These are phyloP conservation scores for Aureobasidium pullulans DNA, from an alignment of 2,329 filamentous ascomycete species.

Conservation along the genomic window DNA sequence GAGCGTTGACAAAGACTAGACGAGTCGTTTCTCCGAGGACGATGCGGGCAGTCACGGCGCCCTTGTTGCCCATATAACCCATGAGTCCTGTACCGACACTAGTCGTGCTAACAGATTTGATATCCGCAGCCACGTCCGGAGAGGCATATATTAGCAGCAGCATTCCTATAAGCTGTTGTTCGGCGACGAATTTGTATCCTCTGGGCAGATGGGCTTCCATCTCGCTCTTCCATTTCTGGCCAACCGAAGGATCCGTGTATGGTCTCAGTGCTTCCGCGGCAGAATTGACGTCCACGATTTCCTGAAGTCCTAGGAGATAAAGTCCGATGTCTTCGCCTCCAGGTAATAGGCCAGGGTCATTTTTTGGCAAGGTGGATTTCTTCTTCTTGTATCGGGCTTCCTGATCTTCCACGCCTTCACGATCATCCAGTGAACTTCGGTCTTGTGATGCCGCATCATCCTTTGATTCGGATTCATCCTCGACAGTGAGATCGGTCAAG, in stretches of 20 bases:
- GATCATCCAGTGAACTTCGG: conserved; percentile 21
- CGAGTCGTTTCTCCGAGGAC: conserved; percentile 84
- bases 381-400: conserved; percentile 40
- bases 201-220: conserved; percentile 65
- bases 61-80: conserved; percentile 95
- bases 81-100: conserved; percentile 83
- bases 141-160: conserved; percentile 81
- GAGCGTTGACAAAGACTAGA: conserved; percentile 83
- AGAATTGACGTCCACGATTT: conserved; percentile 79
- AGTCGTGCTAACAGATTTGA: conserved; percentile 74
- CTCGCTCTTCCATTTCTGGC: conserved; percentile 73
- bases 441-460: conserved; percentile 13
- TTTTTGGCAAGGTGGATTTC: conserved; percentile 35
- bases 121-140: conserved; percentile 61
- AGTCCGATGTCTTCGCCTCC: conserved; percentile 68
- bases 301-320: conserved; percentile 85
- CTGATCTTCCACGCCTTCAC: conserved; percentile 41
- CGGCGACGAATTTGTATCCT: conserved; percentile 68
- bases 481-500: conserved; percentile 47
- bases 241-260: conserved; percentile 64
- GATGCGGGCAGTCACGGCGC: conserved; percentile 72
- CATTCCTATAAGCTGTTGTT: conserved; percentile 81
- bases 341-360: conserved; percentile 42
- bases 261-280: conserved; percentile 70
- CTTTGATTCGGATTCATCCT: conserved; percentile 18